phyloP scores from a whole-genome alignment of 2,329 filamentous ascomycete species.

The Cordyceps fumosorosea region DNA sequence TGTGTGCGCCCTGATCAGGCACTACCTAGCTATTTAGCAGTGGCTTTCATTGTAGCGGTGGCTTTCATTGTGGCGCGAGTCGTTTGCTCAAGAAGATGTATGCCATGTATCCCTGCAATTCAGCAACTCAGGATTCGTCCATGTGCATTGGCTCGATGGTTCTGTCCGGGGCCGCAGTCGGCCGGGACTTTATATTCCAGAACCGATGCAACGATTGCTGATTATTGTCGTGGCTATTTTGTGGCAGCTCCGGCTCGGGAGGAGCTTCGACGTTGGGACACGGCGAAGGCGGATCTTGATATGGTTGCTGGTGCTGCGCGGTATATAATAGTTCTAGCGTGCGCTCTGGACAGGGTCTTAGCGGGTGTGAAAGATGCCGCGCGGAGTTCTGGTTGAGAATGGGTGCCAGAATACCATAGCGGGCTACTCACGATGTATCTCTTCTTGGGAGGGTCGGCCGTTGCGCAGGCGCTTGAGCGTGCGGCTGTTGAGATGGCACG shows the following conservation, averaged over 20 bases:
- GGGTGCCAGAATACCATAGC: background rate
- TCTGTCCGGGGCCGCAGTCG: slow-evolving; percentile 22
- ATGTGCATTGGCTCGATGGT: slow-evolving; percentile 17
- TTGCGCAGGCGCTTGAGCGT: slow-evolving; percentile 57
- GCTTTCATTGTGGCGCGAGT: background rate
- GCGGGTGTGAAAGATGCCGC: slow-evolving; percentile 12
- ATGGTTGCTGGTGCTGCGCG: slow-evolving; percentile 13
- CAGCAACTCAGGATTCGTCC: background rate
- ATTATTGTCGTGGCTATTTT: background rate
- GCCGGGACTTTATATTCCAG: slow-evolving; percentile 46
- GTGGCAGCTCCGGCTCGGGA: background rate
- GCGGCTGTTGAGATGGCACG: slow-evolving; percentile 44
- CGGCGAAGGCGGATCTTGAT: background rate
- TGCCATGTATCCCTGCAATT: background rate
- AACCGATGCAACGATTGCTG: slow-evolving; percentile 55
- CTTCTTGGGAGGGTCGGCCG: slow-evolving; percentile 48
- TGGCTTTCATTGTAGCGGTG: background rate
- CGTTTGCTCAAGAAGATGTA: background rate
- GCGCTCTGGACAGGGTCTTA: slow-evolving; percentile 35
- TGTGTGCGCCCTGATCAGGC: background rate
- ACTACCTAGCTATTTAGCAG: no score
- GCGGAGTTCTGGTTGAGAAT: background rate
- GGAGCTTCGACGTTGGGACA: slow-evolving; percentile 1
- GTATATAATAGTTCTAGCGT: slow-evolving; percentile 46
- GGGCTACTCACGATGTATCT: slow-evolving; percentile 45